Evolutionary conservation across 306 rosid genomes (phyloP), one percentile per base, ranked within the genome.

Genomic region (Parietaria judaica): DNA sequence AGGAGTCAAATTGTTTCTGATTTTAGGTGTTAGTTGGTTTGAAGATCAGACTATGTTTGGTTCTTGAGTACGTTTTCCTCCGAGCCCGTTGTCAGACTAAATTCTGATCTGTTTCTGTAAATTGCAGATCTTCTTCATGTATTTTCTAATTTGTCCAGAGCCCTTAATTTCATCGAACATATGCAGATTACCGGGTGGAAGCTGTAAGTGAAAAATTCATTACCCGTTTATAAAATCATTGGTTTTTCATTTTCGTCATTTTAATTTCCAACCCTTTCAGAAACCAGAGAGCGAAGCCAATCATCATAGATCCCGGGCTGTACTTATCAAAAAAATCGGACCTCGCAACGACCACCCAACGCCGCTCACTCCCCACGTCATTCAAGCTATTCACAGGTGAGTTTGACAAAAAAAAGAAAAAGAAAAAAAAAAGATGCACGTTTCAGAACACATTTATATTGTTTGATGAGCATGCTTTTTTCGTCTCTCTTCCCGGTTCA

Each of bases 231-330:
- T 61, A 23, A 23, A 13, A 51, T 51, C 14, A 36, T 55, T 60
- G 1, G 23, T 9, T 60, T 43, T 63, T 66, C 45, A 58, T 47
- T 74, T 56, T 45, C 61, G 17, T 23, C 16, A 41, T 63, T 7
- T 60, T 15, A 55, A 46, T 16, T 73, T 55, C n/a, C 47, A 64
- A 23, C 31, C 31, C 31, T 23, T 72, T 72, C 77, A 92, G 99
- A 79, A 82, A 80, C 73, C 96, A 88, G 59, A 79, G 99, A 81
- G 99, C 88, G 58, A 92, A 80, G 71, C 99, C 95, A 0, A 80
- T 92, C 81, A 88, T 88, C 69, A 59, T 86, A 41, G 87, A 82
- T 70, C 87, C 84, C 10, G 87, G 84, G 10, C 82, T 82, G 36
- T 82, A 82, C 77, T 58, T 76, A 14, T 78, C 87, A 17, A 82